A percentile compares a stretch with the other conserved stretches of the same genome.
Evolutionary conservation across 768 basidiomycete species (phyloP).

Genomic region (Harrya chromipes): DNA sequence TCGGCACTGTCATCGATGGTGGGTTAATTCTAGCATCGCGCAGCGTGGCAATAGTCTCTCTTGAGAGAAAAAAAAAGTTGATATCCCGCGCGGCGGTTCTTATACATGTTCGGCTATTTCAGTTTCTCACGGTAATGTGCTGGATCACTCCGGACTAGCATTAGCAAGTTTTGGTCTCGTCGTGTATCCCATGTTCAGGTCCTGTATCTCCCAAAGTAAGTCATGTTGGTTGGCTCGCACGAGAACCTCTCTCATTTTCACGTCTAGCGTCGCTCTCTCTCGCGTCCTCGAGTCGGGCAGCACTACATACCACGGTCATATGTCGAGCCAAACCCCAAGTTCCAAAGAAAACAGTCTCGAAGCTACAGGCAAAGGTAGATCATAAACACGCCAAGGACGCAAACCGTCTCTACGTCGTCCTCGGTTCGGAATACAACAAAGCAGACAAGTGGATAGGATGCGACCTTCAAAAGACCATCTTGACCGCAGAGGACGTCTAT

Average conservation of each 20-base stretch:
- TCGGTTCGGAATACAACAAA: constrained; percentile 66
- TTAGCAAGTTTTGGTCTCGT: background rate
- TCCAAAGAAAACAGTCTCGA: constrained; percentile 41
- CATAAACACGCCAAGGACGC: constrained; percentile 35
- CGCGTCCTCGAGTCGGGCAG: constrained; percentile 39
- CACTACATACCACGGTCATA: constrained; percentile 50
- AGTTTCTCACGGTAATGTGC: constrained; percentile 39
- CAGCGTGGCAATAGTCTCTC: constrained; percentile 61
- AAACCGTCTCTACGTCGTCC: constrained; percentile 61
- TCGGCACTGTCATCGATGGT: constrained; percentile 68
- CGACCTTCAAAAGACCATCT: constrained; percentile 61
- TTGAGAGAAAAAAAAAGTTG: constrained; percentile 22
- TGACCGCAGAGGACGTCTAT: constrained; percentile 50
- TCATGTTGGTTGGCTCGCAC: background rate
- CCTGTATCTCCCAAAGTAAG: constrained; percentile 23
- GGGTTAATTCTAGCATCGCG: constrained; percentile 45
- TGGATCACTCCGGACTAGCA: no score
- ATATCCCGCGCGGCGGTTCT: constrained; percentile 8
- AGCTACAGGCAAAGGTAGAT: constrained; percentile 45
- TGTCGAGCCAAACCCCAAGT: constrained; percentile 36
- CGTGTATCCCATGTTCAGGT: constrained; percentile 25
- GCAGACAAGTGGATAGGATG: constrained; percentile 65
- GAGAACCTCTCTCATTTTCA: background rate
- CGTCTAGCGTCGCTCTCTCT: constrained; percentile 36
- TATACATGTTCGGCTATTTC: constrained; percentile 14